Evolutionary conservation across 2,329 filamentous ascomycete species (phyloP).

Genomic region (Penicillium decumbens): DNA sequence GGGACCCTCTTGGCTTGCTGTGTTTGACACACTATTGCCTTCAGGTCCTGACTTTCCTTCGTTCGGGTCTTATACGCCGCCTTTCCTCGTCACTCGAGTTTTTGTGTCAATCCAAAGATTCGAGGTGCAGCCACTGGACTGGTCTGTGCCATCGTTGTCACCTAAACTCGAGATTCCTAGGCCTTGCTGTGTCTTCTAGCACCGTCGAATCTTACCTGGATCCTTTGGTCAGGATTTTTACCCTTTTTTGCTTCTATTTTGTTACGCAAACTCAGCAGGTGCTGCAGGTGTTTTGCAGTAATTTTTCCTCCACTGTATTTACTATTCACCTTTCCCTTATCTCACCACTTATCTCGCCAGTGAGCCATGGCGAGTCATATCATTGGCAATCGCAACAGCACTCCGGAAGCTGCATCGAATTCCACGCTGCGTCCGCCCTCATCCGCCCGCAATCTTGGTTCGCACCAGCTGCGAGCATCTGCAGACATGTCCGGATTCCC

Average conservation of each 20-base stretch:
- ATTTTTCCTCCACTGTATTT: constrained; percentile 35
- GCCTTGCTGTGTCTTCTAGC: constrained; percentile 23
- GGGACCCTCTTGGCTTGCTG: constrained; percentile 30
- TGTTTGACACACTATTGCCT: constrained; percentile 46
- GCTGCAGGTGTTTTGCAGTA: constrained; percentile 65
- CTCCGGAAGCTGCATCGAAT: constrained; percentile 74
- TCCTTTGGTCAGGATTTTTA: constrained; percentile 18
- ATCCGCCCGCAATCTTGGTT: constrained; percentile 71
- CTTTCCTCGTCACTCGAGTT: constrained; percentile 11
- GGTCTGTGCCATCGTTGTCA: constrained; percentile 39
- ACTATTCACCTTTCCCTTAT: constrained; percentile 24
- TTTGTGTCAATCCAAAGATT: constrained; percentile 23
- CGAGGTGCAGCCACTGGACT: constrained; percentile 44
- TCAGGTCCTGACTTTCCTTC: constrained; percentile 36
- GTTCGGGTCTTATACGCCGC: constrained; percentile 22
- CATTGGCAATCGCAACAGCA: constrained; percentile 90
- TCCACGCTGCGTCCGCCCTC: constrained; percentile 78
- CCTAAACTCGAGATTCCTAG: constrained; percentile 28
- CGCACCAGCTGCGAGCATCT: constrained; percentile 85
- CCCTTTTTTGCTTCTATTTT: constrained; percentile 20
- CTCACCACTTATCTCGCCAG: constrained; percentile 8
- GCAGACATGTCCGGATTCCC: constrained; percentile 88
- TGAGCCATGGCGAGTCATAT: constrained; percentile 57
- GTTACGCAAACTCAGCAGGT: constrained; percentile 61
- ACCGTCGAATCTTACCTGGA: constrained; percentile 16